Conservation (phyloP, 2,329 filamentous ascomycete genomes). For the Exophiala oligosperma region DNA sequence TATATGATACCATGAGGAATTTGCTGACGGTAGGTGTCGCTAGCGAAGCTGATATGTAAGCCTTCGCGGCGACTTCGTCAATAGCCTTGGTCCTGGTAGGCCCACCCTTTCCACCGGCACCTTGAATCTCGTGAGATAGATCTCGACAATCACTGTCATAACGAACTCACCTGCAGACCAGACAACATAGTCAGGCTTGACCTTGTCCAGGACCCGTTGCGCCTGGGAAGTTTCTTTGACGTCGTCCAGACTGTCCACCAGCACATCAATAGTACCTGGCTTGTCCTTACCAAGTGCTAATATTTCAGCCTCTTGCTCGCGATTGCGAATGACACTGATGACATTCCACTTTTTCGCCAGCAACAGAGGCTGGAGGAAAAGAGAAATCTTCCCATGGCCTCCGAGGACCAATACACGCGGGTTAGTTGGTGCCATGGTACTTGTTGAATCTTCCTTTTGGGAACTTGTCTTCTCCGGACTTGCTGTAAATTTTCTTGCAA, state of each 20-base stretch:
- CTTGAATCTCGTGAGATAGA: constrained; percentile 33
- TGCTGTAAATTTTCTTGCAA: too few relatives aligned
- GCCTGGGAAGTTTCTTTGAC: constrained; percentile 65
- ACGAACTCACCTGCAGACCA: constrained; percentile 46
- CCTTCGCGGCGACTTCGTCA: constrained; percentile 56
- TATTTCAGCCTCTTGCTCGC: constrained; percentile 66
- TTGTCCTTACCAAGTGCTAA: constrained; percentile 59
- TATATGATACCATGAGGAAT: constrained; percentile 57
- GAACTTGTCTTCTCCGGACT: too few relatives aligned
- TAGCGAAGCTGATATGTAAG: constrained; percentile 53
- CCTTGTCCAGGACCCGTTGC: constrained; percentile 55
- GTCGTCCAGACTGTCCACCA: constrained; percentile 71
- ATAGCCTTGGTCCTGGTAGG: constrained; percentile 51
- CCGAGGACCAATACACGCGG: constrained; percentile 71
- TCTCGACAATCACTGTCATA: neutral
- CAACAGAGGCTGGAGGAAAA: constrained; percentile 73
- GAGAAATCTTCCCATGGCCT: constrained; percentile 77
- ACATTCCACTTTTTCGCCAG: constrained; percentile 74
- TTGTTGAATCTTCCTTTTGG: neutral
- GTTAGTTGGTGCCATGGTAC: constrained; percentile 2
- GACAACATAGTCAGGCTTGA: constrained; percentile 47
- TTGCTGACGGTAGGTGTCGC: constrained; percentile 49
- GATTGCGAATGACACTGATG: constrained; percentile 73
- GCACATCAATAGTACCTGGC: constrained; percentile 65
- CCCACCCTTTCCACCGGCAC: constrained; percentile 57